Conservation (phyloP, 2,329 filamentous ascomycete genomes). For the Alternaria sp. region DNA sequence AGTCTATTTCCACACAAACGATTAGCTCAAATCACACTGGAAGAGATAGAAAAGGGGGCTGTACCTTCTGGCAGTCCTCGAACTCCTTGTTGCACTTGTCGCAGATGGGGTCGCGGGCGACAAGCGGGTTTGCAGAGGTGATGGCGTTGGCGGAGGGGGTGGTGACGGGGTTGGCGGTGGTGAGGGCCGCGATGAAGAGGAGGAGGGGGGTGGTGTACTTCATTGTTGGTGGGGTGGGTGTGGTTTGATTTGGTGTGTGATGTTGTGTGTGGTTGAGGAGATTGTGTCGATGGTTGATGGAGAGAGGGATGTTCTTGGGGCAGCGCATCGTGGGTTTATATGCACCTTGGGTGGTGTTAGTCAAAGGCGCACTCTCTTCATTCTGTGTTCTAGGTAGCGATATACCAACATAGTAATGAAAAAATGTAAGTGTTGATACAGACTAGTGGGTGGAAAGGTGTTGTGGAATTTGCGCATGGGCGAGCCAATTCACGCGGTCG, state of each 20-base stretch:
- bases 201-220: neutral
- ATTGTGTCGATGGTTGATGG: neutral
- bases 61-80: neutral
- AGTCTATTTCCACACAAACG: neutral
- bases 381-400: neutral
- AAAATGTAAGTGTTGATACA: neutral
- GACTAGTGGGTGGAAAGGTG: neutral
- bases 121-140: neutral
- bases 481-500: neutral
- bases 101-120: neutral
- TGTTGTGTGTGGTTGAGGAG: neutral
- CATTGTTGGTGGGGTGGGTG: neutral
- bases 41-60: fast-evolving
- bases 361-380: no score
- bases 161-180: neutral
- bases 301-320: neutral
- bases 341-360: neutral
- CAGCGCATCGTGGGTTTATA: neutral
- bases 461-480: neutral
- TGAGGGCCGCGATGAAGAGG: neutral
- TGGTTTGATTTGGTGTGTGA: neutral
- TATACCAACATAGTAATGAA: neutral
- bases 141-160: neutral
- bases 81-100: neutral
- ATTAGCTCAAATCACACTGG: neutral